A percentile compares a stretch with the other conserved stretches of the same genome.
Evolutionary conservation across 1,284 basidiomycete genomes (phyloP).

Genomic region (Ceratobasidium sp.): DNA sequence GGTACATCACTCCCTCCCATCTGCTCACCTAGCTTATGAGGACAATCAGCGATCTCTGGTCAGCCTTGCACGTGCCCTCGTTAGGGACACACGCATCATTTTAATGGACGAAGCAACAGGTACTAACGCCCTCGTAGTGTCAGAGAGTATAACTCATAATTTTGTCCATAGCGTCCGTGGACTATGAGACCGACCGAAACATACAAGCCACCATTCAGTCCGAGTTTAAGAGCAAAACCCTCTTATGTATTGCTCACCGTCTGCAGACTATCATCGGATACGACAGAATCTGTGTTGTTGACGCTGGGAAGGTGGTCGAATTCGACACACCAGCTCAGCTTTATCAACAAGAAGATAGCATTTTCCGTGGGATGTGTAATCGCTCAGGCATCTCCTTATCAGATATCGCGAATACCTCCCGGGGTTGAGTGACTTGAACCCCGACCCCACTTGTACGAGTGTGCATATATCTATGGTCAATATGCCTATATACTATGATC

Average conservation of each 20-base stretch:
- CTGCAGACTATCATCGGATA: slow-evolving; percentile 81
- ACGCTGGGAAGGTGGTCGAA: slow-evolving; percentile 74
- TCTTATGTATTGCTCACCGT: slow-evolving; percentile 64
- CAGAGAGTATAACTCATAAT: not conserved
- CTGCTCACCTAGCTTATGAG: not conserved
- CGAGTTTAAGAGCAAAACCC: slow-evolving; percentile 61
- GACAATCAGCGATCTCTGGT: slow-evolving; percentile 75
- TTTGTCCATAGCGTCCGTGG: slow-evolving; percentile 33
- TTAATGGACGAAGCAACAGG: slow-evolving; percentile 83
- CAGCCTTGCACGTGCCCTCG: slow-evolving; percentile 82
- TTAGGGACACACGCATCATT: slow-evolving; percentile 79
- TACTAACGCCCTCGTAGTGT: slow-evolving; percentile 23
- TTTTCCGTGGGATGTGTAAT: slow-evolving; percentile 81
- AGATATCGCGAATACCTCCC: slow-evolving; percentile 66
- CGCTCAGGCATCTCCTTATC: slow-evolving; percentile 75
- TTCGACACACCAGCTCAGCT: slow-evolving; percentile 80
- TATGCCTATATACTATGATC: too few relatives aligned
- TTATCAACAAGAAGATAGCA: slow-evolving; percentile 67
- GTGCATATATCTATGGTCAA: too few relatives aligned
- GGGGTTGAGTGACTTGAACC: slow-evolving; percentile 1
- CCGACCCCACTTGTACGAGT: too few relatives aligned
- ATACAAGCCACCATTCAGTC: slow-evolving; percentile 62
- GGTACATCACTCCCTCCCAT: not conserved
- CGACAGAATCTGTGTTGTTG: slow-evolving; percentile 81
- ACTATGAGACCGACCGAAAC: slow-evolving; percentile 58